Evolutionary conservation across 2,329 filamentous ascomycete genomes (phyloP), one percentile per base, ranked within the genome.

Genomic region (Calonectria pteridis): DNA sequence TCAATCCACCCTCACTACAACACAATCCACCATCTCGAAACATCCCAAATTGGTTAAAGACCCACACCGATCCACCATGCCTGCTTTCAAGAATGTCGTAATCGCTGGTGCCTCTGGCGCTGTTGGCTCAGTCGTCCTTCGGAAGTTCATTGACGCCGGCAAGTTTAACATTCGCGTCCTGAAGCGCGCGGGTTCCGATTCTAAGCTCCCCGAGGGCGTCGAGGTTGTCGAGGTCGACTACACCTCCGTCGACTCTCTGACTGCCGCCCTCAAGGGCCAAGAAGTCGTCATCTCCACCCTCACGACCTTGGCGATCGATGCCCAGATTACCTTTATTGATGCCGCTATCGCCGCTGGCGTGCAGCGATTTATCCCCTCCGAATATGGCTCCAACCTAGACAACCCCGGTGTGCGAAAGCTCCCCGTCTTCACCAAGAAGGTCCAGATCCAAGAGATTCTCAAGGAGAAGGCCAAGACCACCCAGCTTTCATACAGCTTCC

Each of bases 281-380:
- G 91, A 93, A 74, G 91, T 88, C 0, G 85, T 93, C 23, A 81
- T 93, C 33, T 82, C 82, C 1, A 78, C 81, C 6, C 33, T 84
- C 51, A 78, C 75, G 14, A 78, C 80, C 26, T 84, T 85, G 2
- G 84, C 87, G 1, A 82, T 91, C 50, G 83, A 84, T 28, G 71
- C 70, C 9, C 83, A 84, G 67, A 46, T 67, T 11, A 80, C 87
- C 14, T 84, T 93, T 58, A 86, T 93, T 55, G 88, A 93, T 37
- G 92, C 91, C 0, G 88, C 91, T 37, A 84, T 91, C 33, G 87
- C 87, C 5, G 90, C 91, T 4, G 91, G 91, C 6, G 90, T 93
- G 0, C 86, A 91, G 79, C 87, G 91, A 16, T 91, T 93, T 84
- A 82, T 93, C 37, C 91, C 91, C 2, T 89, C 89, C 2, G 91